Conservation (phyloP, 2,329 filamentous ascomycete genomes). For the Aphanoascus verrucosus region DNA sequence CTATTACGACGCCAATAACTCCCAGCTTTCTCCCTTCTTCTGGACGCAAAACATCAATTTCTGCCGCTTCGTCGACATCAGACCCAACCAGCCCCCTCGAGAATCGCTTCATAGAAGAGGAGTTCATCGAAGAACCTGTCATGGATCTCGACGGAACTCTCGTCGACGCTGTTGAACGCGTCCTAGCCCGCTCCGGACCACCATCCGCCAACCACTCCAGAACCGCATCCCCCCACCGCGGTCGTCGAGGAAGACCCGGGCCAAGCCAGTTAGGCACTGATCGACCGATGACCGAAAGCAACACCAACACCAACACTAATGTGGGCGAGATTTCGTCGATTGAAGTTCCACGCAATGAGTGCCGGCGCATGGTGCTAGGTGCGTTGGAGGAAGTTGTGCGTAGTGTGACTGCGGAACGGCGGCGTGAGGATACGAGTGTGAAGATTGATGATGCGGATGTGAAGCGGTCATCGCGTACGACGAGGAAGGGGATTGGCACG, state of each 20-base stretch:
- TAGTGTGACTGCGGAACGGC: constrained; percentile 42
- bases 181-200: constrained; percentile 38
- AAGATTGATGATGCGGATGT: constrained; percentile 17
- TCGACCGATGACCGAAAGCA: constrained; percentile 11
- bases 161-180: constrained; percentile 47
- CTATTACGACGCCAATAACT: constrained; percentile 15
- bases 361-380: constrained; percentile 45
- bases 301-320: neutral
- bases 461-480: constrained; percentile 13
- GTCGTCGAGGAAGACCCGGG: constrained; percentile 26
- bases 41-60: constrained; percentile 20
- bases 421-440: constrained; percentile 31
- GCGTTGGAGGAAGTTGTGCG: constrained; percentile 48
- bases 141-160: constrained; percentile 50
- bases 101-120: constrained; percentile 34
- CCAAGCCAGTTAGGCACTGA: constrained; percentile 17
- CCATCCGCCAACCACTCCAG: constrained; percentile 34
- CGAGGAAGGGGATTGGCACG: constrained; percentile 25
- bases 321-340: constrained; percentile 24
- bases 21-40: constrained; percentile 22
- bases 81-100: constrained; percentile 8
- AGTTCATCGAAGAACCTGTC: constrained; percentile 44
- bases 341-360: constrained; percentile 43
- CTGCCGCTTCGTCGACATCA: constrained; percentile 1
- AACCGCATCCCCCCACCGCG: constrained; percentile 32